Percentiles rank a stretch among this genome's conserved stretches.
Conservation (phyloP, 2,329 filamentous ascomycete genomes). For the Fusarium mundagurra region DNA sequence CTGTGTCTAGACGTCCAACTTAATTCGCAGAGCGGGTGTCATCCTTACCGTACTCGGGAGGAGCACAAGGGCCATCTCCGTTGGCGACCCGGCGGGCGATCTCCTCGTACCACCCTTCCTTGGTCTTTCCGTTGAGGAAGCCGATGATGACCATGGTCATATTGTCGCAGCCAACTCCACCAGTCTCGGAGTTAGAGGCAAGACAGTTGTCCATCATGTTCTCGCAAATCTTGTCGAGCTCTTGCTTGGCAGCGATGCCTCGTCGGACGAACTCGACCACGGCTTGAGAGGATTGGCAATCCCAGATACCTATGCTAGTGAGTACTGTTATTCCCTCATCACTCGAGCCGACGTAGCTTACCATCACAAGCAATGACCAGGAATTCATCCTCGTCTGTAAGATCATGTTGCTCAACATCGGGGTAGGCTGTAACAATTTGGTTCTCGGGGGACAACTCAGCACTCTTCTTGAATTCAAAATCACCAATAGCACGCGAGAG, state of each 20-base stretch:
- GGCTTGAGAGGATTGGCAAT: constrained; percentile 97
- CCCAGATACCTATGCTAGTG: constrained; percentile 85
- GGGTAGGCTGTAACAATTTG: constrained; percentile 98
- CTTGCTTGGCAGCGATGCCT: constrained; percentile 95
- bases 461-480: constrained; percentile 99
- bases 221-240: constrained; percentile 93
- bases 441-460: constrained; percentile 95
- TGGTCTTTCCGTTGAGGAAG: constrained; percentile 88
- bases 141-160: constrained; percentile 98
- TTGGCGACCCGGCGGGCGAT: constrained; percentile 93
- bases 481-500: constrained; percentile 97
- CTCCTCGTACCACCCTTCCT: constrained; percentile 98
- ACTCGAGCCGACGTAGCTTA: constrained; percentile 55
- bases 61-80: constrained; percentile 97
- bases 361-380: constrained; percentile 92
- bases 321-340: constrained; percentile 32
- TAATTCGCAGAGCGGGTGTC: constrained; percentile 49
- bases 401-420: constrained; percentile 90
- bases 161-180: constrained; percentile 98
- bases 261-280: constrained; percentile 97
- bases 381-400: constrained; percentile 95
- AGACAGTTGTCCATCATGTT: constrained; percentile 99
- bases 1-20: neutral
- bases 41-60: constrained; percentile 98
- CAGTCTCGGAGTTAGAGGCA: constrained; percentile 96